Evolutionary conservation across 306 rosid species (phyloP).

Genomic region (Vachellia collinsii): DNA sequence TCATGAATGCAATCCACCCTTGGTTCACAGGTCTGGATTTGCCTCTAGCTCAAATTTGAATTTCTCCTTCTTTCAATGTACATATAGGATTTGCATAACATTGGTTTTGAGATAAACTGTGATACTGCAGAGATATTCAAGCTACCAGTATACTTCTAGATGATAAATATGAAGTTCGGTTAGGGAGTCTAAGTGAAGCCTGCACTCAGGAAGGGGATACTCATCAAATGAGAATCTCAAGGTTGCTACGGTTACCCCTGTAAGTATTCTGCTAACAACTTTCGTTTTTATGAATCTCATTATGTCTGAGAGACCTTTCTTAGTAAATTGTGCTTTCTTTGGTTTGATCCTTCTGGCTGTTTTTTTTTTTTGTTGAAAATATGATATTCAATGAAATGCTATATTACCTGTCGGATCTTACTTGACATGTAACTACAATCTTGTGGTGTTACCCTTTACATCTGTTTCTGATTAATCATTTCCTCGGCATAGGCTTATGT

Average conservation of each 20-base stretch:
- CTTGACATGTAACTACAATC: background rate
- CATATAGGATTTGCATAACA: background rate
- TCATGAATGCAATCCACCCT: slow-evolving; percentile 85
- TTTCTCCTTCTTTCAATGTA: background rate
- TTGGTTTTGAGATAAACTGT: slow-evolving; percentile 13
- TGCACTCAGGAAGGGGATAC: slow-evolving; percentile 83
- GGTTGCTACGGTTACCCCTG: slow-evolving; percentile 65
- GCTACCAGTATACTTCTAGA: slow-evolving; percentile 95
- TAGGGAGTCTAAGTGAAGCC: slow-evolving; percentile 86
- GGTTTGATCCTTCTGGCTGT: slow-evolving; percentile 24
- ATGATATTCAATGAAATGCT: slow-evolving; percentile 5
- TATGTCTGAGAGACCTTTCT: slow-evolving; percentile 9
- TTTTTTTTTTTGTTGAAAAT: background rate
- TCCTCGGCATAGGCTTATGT: background rate
- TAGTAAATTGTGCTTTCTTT: slow-evolving; percentile 30
- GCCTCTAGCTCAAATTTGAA: slow-evolving; percentile 22
- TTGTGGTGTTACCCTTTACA: background rate
- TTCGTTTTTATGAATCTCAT: slow-evolving; percentile 25
- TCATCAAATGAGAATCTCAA: slow-evolving; percentile 79
- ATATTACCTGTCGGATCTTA: background rate
- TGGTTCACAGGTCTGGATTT: slow-evolving; percentile 76
- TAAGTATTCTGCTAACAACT: slow-evolving; percentile 39
- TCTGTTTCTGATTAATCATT: background rate
- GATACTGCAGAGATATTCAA: slow-evolving; percentile 79
- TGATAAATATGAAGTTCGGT: slow-evolving; percentile 91